phyloP scores from a whole-genome alignment of 2,329 filamentous ascomycete genomes.

The Cordyceps pruinosa region DNA sequence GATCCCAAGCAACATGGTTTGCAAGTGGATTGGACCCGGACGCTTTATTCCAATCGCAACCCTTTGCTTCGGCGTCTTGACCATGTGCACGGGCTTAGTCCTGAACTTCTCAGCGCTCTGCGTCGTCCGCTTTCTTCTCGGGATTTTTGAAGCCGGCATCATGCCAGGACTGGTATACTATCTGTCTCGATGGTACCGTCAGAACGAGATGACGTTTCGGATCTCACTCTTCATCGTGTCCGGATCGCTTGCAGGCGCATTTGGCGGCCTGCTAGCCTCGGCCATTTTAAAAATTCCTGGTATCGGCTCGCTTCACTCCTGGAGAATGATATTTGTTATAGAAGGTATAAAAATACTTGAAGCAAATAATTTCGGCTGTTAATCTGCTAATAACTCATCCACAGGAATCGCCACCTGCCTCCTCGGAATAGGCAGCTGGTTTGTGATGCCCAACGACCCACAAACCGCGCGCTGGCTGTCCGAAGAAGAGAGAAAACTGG shows the following conservation, averaged over 20 bases:
- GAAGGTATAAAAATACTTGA: slow-evolving; percentile 35
- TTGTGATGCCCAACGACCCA: slow-evolving; percentile 61
- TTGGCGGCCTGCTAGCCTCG: slow-evolving; percentile 57
- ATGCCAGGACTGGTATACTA: slow-evolving; percentile 61
- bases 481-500: slow-evolving; percentile 55
- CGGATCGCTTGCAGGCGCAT: slow-evolving; percentile 58
- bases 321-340: slow-evolving; percentile 68
- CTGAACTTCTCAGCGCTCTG: slow-evolving; percentile 37
- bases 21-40: slow-evolving; percentile 58
- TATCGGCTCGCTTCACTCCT: slow-evolving; percentile 49
- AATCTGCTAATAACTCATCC: neutral
- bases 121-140: slow-evolving; percentile 53
- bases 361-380: neutral
- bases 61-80: slow-evolving; percentile 50
- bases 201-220: slow-evolving; percentile 55
- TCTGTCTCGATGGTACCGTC: slow-evolving; percentile 55
- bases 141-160: slow-evolving; percentile 58
- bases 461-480: slow-evolving; percentile 59
- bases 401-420: slow-evolving; percentile 45
- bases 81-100: slow-evolving; percentile 56
- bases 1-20: slow-evolving; percentile 55
- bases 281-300: slow-evolving; percentile 53
- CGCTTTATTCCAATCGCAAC: slow-evolving; percentile 57
- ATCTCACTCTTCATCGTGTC: slow-evolving; percentile 59
- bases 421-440: slow-evolving; percentile 50